Evolutionary conservation across 768 basidiomycete species (phyloP).

Genomic region (Boletus coccyginus): DNA sequence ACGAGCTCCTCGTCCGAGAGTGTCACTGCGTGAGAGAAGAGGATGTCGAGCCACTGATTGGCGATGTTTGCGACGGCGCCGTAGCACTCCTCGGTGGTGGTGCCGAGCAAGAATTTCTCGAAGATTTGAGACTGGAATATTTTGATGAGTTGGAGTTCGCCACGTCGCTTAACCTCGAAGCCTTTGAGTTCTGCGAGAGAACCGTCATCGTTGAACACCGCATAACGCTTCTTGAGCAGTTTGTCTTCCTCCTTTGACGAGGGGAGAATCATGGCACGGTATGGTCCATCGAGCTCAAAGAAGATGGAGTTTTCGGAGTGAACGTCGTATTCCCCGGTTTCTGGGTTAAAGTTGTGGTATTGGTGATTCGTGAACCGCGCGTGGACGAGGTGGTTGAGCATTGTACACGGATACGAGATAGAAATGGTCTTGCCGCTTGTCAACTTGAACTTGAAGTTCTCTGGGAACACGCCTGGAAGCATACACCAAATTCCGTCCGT

Average conservation of each 20-base stretch:
- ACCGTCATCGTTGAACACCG: conserved; percentile 97
- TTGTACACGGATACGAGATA: conserved; percentile 97
- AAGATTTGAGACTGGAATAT: conserved; percentile 99
- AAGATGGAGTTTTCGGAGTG: conserved; percentile 98
- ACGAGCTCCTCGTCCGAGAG: conserved; percentile 90
- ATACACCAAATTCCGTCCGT: conserved; percentile 99
- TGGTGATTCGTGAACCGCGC: conserved; percentile 96
- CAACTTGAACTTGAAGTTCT: conserved; percentile 95
- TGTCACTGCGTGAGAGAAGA: conserved; percentile 82
- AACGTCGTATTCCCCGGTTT: conserved; percentile 79
- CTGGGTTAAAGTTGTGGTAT: conserved; percentile 88
- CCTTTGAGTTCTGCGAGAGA: conserved; percentile 98
- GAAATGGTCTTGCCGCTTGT: conserved; percentile 80
- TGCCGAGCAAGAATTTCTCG: conserved; percentile 92
- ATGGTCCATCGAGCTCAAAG: conserved; percentile 98
- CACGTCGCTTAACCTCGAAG: conserved; percentile 97
- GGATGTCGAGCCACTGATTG: conserved; percentile 95
- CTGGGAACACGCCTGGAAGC: conserved; percentile 96
- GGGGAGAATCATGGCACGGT: conserved; percentile 98
- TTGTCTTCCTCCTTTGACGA: conserved; percentile 99
- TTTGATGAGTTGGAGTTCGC: conserved; percentile 97
- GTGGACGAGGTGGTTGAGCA: conserved; percentile 98
- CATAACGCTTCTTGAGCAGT: conserved; percentile 96
- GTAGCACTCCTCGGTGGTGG: conserved; percentile 94
- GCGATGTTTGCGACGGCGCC: conserved; percentile 90